Conservation (phyloP, 805 yeast genomes). For the Pichia heedii region DNA sequence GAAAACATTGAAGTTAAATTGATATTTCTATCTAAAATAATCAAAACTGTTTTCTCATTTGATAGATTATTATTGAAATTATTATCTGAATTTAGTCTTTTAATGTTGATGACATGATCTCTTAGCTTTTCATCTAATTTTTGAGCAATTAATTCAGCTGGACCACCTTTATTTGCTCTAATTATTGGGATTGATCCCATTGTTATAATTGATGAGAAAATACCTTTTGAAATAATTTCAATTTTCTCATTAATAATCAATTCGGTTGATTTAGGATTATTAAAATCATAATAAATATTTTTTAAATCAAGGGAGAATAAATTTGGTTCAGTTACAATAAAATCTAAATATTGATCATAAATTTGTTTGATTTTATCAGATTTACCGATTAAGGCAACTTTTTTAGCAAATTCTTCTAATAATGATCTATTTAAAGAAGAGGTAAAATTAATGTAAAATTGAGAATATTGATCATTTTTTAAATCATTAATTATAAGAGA, state of each 20-base stretch:
- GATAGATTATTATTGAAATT: slow-evolving; percentile 6
- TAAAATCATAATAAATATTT: slow-evolving; percentile 57
- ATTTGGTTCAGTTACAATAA: slow-evolving; percentile 87
- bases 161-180: slow-evolving; percentile 85
- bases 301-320: slow-evolving; percentile 70
- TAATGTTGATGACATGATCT: slow-evolving; percentile 74
- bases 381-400: slow-evolving; percentile 65
- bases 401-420: slow-evolving; percentile 81
- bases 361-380: slow-evolving; percentile 74
- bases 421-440: slow-evolving; percentile 68
- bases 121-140: slow-evolving; percentile 76
- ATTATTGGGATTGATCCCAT: slow-evolving; percentile 78
- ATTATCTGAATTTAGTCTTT: slow-evolving; percentile 11
- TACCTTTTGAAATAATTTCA: slow-evolving; percentile 65
- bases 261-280: slow-evolving; percentile 65
- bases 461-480: slow-evolving; percentile 64
- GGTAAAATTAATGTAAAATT: slow-evolving; percentile 78
- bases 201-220: slow-evolving; percentile 73
- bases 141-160: slow-evolving; percentile 90
- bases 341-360: slow-evolving; percentile 88
- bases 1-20: slow-evolving; percentile 91
- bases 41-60: slow-evolving; percentile 60
- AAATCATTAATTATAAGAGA: slow-evolving; percentile 63
- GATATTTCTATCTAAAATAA: slow-evolving; percentile 78
- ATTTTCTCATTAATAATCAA: slow-evolving; percentile 62